Evolutionary conservation across 2,329 filamentous ascomycete species (phyloP), one percentile per base, ranked within the genome.

Genomic region (Calycina herbarum): DNA sequence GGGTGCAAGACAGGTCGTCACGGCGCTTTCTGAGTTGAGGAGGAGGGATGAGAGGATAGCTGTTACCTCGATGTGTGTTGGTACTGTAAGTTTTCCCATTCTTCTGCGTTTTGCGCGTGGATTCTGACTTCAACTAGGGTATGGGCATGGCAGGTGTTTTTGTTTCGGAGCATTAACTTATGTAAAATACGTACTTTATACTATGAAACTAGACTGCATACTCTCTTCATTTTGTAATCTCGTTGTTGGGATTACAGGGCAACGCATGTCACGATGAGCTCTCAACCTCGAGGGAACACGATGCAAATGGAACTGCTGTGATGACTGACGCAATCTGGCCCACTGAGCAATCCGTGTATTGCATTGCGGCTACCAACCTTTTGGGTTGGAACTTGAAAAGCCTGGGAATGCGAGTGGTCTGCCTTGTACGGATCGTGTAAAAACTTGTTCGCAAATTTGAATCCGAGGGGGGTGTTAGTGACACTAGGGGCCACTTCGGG

Each of bases 61-160:
- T 61, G 87, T 96, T 57, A 97, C 93, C 24, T 94, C 90, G 77
- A 98, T 98, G 94, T 98, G 94, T 78, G 82, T 98, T 60, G 94
- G 94, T 64, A 97, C 94, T 3, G 94, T 72, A 68, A 67, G 71
- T 68, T 24, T 31, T 31, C 59, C 40, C 33, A 24, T 6, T 56
- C 42, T 13, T 42, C 3, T 15, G 11, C 1, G 13, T 40, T 15
- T 17, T 17, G 48, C 35, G 40, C 5, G 10, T 42, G 29, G 15
- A 57, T 40, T 27, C 24, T 38, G 48, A 57, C 31, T 11, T 45
- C 11, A n/a, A 11, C 17, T 58, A 73, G 71, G 72, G 93, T 65
- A 97, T 97, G 94, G 94, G 94, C 64, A 96, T 97, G 93, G 93
- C 93, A 66, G 92, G 93, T 66, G 89, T 97, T 63, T 97, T 93